Base-by-base conservation (phyloP, 2,329 filamentous ascomycete species). In the Fusarium sp. region DNA sequence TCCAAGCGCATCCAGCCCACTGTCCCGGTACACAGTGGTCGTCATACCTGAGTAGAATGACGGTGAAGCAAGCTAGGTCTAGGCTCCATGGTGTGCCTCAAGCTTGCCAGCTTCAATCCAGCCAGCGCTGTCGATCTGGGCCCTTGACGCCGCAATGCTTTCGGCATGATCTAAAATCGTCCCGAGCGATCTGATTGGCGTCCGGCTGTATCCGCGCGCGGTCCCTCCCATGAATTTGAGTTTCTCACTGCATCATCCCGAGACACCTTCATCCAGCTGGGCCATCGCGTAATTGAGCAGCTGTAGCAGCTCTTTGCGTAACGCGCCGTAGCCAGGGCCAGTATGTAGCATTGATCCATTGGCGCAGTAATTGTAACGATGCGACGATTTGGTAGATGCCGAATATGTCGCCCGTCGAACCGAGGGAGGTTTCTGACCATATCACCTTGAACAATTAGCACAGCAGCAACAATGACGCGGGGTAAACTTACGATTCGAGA, bases 301-400 rank as follows among this genome's bases (percentile, higher is more conserved):
- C 52, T 42, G 33, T 32, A 18, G 44, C 44, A n/a, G 52, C 60
- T 42, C 50, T n/a, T 6, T 35, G 11, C 2, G 57, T 43, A 9
- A 44, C 30, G 9, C 19, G 16, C 11, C 42, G 37, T 11, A 66
- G 12, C 43, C 23, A 69, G 2, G 54, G 54, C 60, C 60, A 56
- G 28, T 43, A 57, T 2, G 38, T 54, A 0, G 21, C 7, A 11
- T 11, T 6, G 4, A 72, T 18, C 58, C 58, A 64, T 18, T 18
- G 33, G 6, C 49, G 49, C 13, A 69, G 35, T 25, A 61, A 32
- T 35, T 72, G 68, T 11, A 72, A 11, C 1, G 50, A 46, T 4
- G 54, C 46, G 19, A 59, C 32, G 18, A 71, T 73, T 15, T 58
- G 52, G 10, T 52, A 62, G 16, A 56, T 60, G 0, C 60, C 65